Evolutionary conservation across 257 asterid genomes (phyloP).

Genomic region (Henckelia pumila): DNA sequence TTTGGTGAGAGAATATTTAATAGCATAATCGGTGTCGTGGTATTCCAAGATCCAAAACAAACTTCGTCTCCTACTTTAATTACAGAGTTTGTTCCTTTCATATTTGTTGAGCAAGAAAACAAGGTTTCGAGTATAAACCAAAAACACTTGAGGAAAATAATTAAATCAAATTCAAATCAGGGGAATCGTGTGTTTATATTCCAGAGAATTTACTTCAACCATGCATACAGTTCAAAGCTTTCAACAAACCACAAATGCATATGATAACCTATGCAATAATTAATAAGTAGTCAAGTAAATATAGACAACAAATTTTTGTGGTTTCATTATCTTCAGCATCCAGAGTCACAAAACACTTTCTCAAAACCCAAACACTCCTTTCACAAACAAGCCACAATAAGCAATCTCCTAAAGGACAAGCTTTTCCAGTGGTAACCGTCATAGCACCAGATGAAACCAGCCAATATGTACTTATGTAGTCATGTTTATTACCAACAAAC

Average conservation of each 20-base stretch:
- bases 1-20: background rate
- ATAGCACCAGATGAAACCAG: background rate
- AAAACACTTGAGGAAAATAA: background rate
- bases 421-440: background rate
- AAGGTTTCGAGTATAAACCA: background rate
- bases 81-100: background rate
- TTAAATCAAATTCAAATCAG: constrained; percentile 9
- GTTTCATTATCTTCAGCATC: constrained; percentile 6
- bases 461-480: background rate
- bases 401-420: background rate
- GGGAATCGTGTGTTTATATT: constrained; percentile 1
- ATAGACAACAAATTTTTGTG: background rate
- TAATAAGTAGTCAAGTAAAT: too few relatives aligned
- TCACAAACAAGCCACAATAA: constrained; percentile 3
- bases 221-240: background rate
- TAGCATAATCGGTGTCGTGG: background rate
- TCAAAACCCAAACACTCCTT: constrained; percentile 1
- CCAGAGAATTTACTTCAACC: background rate
- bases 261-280: background rate
- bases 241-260: background rate
- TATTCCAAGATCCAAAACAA: background rate
- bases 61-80: background rate
- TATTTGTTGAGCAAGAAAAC: constrained; percentile 1
- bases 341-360: background rate
- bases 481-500: background rate